Conservation (phyloP, 106 monocot genomes). For the Vanilla planifolia region DNA sequence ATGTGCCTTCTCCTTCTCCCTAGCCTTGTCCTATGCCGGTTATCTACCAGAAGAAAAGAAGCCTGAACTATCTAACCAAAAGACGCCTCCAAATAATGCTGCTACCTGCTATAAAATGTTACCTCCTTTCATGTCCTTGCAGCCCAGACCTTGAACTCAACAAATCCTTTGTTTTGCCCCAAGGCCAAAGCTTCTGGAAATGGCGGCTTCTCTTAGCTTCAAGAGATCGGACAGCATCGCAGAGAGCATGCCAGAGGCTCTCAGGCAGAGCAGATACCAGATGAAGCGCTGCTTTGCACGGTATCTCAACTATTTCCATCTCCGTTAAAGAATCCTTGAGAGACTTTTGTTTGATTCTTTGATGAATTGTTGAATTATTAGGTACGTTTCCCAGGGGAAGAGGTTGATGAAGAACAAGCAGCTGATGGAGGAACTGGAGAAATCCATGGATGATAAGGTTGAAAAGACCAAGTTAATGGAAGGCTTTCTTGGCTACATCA, state of each 20-base stretch:
- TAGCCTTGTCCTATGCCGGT: not conserved
- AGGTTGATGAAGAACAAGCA: conserved; percentile 85
- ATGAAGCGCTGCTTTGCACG: conserved; percentile 90
- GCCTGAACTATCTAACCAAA: not conserved
- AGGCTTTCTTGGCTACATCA: conserved; percentile 89
- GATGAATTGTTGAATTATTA: not conserved
- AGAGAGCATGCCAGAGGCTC: conserved; percentile 83
- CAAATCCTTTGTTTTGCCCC: not conserved
- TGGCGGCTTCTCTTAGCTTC: conserved; percentile 41
- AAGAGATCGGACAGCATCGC: conserved; percentile 83
- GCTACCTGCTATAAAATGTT: conserved; percentile 25
- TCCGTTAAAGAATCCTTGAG: too few relatives aligned
- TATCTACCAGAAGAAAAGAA: not conserved
- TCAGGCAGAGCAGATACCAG: conserved; percentile 84
- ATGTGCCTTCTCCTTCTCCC: conserved; percentile 16
- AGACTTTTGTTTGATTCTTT: not conserved
- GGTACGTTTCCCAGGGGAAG: conserved; percentile 26
- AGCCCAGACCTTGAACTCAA: not conserved
- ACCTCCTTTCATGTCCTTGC: conserved; percentile 5
- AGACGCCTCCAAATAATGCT: too few relatives aligned
- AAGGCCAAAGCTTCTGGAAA: not conserved
- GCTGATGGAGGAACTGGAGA: conserved; percentile 76
- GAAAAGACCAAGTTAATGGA: conserved; percentile 86
- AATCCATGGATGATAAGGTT: conserved; percentile 71
- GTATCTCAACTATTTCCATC: conserved; percentile 31